Evolutionary conservation across 2,329 filamentous ascomycete species (phyloP), one percentile per base, ranked within the genome.

Genomic region (Aureobasidium sp.): DNA sequence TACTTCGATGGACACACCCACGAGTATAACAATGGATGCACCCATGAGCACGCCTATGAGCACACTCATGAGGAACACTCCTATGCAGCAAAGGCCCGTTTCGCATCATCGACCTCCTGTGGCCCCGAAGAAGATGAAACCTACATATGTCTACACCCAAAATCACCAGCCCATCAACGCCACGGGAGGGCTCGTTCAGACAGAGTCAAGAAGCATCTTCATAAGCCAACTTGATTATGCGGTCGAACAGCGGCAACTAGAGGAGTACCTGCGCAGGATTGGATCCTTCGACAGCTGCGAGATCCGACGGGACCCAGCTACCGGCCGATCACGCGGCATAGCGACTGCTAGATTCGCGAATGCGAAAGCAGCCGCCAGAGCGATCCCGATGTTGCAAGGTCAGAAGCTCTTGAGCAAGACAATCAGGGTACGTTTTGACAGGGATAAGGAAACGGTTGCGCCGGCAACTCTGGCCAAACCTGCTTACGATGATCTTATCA

Each of bases 251-350:
- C 41, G 34, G 30, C 41, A 47, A 16, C 52, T 54, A 30, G 27
- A 48, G 21, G 42, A 41, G 21, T 34, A 39, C 27, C 37, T 54
- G 39, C 41, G 42, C 52, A 37, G 35, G 12, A 39, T 39, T 22
- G 52, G 52, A 21, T 12, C 14, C 32, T 25, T 54, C 35, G 52
- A 48, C n/a, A 54, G 35, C 34, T 47, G 41, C 42, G 42, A 54
- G 27, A 34, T 54, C 14, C 37, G 42, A 35, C 25, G 42, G 27
- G 37, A 54, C 16, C 24, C 35, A 10, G n/a, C 34, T 25, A 54
- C 22, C 24, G 52, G 52, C 10, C 29, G 41, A 40, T 52, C 48
- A 11, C 48, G 48, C 25, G 48, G 48, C 38, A 52, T 37, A n/a
- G 52, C 52, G 10, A 54, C 29, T 6, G 42, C 22, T 8, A 48